Conservation (phyloP, 108 stramenopile genomes). For the Discostella pseudostelligera region DNA sequence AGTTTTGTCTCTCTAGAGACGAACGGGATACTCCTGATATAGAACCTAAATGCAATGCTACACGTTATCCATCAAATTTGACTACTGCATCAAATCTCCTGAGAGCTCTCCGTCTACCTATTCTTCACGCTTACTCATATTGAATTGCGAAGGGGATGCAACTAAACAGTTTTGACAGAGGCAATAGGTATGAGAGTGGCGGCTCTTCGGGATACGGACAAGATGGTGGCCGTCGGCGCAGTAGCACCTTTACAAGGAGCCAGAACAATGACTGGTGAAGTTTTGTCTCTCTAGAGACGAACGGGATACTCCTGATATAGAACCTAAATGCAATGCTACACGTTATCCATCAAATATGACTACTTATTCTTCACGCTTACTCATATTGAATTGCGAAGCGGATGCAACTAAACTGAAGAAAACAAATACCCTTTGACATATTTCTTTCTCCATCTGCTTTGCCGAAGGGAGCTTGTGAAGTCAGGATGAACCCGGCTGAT, state of each 20-base stretch:
- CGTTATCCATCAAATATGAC: too few species aligned
- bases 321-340: too few species aligned
- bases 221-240: slow-evolving; percentile 13
- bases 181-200: slow-evolving; percentile 23
- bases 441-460: slow-evolving; percentile 83
- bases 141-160: too few species aligned
- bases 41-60: too few species aligned
- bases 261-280: slow-evolving; percentile 16
- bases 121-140: too few species aligned
- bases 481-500: slow-evolving; percentile 66
- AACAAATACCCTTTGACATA: slow-evolving; percentile 46
- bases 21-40: neutral
- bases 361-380: too few species aligned
- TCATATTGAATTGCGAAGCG: too few species aligned
- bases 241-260: slow-evolving; percentile 2
- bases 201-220: slow-evolving; percentile 5
- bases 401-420: neutral
- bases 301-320: neutral
- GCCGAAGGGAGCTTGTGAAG: slow-evolving; percentile 65
- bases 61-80: too few species aligned
- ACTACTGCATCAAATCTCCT: too few species aligned
- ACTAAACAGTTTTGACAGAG: slow-evolving; percentile 12
- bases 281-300: neutral
- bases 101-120: too few species aligned
- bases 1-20: neutral